Base-by-base conservation (phyloP, 106 monocot species). In the Dendrobium catenatum region DNA sequence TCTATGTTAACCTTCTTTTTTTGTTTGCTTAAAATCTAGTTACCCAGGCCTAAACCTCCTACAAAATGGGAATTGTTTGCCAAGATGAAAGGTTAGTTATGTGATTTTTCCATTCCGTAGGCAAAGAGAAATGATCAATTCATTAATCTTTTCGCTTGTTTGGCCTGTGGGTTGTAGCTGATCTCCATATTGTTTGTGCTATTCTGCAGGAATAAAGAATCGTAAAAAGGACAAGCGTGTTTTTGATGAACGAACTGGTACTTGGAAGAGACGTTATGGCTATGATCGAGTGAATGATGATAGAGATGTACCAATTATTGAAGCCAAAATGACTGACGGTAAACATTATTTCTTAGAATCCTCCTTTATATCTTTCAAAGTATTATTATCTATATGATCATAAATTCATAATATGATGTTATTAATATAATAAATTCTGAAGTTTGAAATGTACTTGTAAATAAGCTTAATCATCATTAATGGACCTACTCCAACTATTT, bases 51-150 rank as follows among this genome's bases (percentile, higher is more conserved):
- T 24, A 95, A 91, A 76, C 95, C 93, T 81, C 95, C 90, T 17
- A 99, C 98, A 48, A 99, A 98, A 79, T 99, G 95, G 98, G 98
- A 99, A 83, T 7, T 24, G 42, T 99, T 99, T 85, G 98, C 98
- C 58, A 87, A 95, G 81, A 82, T 77, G 85, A 99, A 99, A 90
- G 98, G 98, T 93, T 48, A 81, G 84, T 80, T 6, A 18, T 61
- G 56, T 47, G 59, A 22, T 54, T 48, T 16, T 76, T 8, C 13
- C 76, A 76, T 76, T 5, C 9, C 0, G 11, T 19, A 3, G 44
- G 19, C n/a, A 44, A 29, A 13, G 6, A 31, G 33, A 70, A 46
- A 78, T 54, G 22, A 19, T 83, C 5, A 80, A 27, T 15, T 72
- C 15, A 17, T 73, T 7, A 11, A 64, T 15, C 15, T 20, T 54